A percentile compares a stretch with the other conserved stretches of the same genome.
These are phyloP conservation scores for Russula sp. DNA, from an alignment of 768 basidiomycete genomes.

Conservation along the genomic window DNA sequence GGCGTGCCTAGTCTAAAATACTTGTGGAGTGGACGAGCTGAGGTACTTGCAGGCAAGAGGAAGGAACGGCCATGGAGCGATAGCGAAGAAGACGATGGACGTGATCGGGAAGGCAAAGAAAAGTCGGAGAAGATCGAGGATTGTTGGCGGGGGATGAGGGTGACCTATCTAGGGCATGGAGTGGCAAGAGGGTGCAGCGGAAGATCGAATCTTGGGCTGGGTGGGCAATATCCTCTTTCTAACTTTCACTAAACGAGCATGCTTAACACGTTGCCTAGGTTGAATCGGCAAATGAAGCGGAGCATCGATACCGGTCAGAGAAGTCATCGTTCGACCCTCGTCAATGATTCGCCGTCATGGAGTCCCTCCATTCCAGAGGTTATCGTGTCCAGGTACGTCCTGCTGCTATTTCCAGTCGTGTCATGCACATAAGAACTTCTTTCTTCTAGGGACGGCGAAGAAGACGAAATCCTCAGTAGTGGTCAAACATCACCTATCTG, in stretches of 20 bases:
- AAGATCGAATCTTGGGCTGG: constrained; percentile 51
- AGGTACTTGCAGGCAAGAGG: constrained; percentile 36
- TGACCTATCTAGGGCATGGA: constrained; percentile 35
- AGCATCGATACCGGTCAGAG: constrained; percentile 36
- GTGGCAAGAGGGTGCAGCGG: constrained; percentile 42
- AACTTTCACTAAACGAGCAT: not conserved
- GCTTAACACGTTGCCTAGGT: constrained; percentile 23
- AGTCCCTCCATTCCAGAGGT: constrained; percentile 40
- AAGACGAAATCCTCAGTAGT: constrained; percentile 71
- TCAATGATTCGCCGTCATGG: constrained; percentile 29
- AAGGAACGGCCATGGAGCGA: constrained; percentile 40
- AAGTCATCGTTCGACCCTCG: constrained; percentile 25
- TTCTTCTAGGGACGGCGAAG: constrained; percentile 40
- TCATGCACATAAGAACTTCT: constrained; percentile 1
- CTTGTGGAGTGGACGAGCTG: constrained; percentile 40
- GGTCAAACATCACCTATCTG: constrained; percentile 73
- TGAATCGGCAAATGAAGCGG: constrained; percentile 38
- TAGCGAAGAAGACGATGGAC: constrained; percentile 40
- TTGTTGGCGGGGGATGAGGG: constrained; percentile 34
- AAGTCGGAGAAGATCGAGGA: constrained; percentile 35
- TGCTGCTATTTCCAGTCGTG: not conserved
- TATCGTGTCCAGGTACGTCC: constrained; percentile 42
- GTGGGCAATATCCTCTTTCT: constrained; percentile 36
- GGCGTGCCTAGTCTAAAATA: constrained; percentile 37
- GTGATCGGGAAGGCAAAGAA: constrained; percentile 37